Evolutionary conservation across 495 filamentous ascomycete genomes (phyloP), one percentile per base, ranked within the genome.

Genomic region (Trichoderma reesei): DNA sequence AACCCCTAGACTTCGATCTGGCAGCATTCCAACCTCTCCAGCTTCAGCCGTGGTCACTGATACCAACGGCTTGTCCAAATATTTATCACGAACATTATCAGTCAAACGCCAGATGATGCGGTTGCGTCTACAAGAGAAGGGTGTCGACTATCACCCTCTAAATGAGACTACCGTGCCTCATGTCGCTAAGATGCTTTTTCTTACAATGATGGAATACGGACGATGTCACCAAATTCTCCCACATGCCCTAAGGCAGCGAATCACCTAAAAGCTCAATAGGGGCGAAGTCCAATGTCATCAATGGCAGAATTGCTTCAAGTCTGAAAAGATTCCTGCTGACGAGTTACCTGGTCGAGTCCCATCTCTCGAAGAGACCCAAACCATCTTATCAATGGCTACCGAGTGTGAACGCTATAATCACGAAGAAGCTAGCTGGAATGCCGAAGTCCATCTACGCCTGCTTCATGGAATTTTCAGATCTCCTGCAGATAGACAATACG

Each of bases 31-130:
- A n/a, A n/a, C n/a, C n/a, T n/a, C n/a, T n/a, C n/a, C n/a, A n/a
- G n/a, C n/a, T n/a, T n/a, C n/a, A n/a, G n/a, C n/a, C n/a, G n/a
- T n/a, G n/a, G n/a, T n/a, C n/a, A n/a, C n/a, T n/a, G n/a, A n/a
- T n/a, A n/a, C n/a, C n/a, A n/a, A n/a, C n/a, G n/a, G n/a, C n/a
- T n/a, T n/a, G n/a, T n/a, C n/a, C n/a, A n/a, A n/a, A n/a, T n/a
- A n/a, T n/a, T n/a, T n/a, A n/a, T 65, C 63, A 5, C 20, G 54
- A 56, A 51, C 37, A 16, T 60, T 37, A 18, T 65, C 63, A 36
- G 34, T 48, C 4, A 65, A 60, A 44, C 60, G 41, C 41, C 63
- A 65, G 51, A 65, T 65, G 63, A 36, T 65, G 63, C 51, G 37
- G 18, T 44, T 65, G 13, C 63, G 63, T 16, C 48, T 60, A 1